These are phyloP conservation scores for Dryadomyces quercivorus DNA, from an alignment of 2,329 filamentous ascomycete species.

Conservation along the genomic window DNA sequence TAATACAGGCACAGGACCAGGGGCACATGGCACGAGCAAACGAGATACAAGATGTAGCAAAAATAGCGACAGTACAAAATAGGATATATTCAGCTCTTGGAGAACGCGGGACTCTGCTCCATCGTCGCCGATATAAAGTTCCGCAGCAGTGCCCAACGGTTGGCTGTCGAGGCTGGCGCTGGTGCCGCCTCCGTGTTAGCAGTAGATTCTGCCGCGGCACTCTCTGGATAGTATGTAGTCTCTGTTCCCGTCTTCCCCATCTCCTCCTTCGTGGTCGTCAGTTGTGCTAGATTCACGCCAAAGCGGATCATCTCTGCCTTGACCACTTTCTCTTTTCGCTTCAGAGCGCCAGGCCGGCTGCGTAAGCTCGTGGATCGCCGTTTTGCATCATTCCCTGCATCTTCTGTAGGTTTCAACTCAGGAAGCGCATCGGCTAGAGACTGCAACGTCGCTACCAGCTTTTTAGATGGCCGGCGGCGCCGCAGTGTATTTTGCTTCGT, in stretches of 20 bases:
- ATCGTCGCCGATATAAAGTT: slow-evolving; percentile 77
- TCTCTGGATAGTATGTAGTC: neutral
- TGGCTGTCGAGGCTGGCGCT: slow-evolving; percentile 30
- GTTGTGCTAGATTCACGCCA: slow-evolving; percentile 65
- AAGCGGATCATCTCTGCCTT: slow-evolving; percentile 75
- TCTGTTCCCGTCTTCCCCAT: neutral
- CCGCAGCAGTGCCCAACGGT: slow-evolving; percentile 69
- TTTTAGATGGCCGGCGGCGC: slow-evolving; percentile 58
- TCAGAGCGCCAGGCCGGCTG: slow-evolving; percentile 66
- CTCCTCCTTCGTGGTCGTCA: slow-evolving; percentile 31
- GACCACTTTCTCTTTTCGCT: slow-evolving; percentile 71
- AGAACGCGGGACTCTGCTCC: slow-evolving; percentile 76
- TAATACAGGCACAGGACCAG: neutral
- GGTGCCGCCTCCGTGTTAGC: neutral
- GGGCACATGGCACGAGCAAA: neutral
- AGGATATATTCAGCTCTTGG: slow-evolving; percentile 10
- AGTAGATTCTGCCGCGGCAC: neutral
- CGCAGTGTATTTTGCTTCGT: slow-evolving; percentile 28
- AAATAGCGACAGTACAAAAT: neutral
- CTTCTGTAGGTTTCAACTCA: slow-evolving; percentile 32
- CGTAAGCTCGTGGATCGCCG: slow-evolving; percentile 61
- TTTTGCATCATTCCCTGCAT: slow-evolving; percentile 23
- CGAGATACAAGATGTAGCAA: neutral
- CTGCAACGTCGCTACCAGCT: slow-evolving; percentile 64
- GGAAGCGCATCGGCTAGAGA: slow-evolving; percentile 73